These are phyloP conservation scores for Closterium sp. DNA, from an alignment of 139 green algal genomes.

Conservation along the genomic window DNA sequence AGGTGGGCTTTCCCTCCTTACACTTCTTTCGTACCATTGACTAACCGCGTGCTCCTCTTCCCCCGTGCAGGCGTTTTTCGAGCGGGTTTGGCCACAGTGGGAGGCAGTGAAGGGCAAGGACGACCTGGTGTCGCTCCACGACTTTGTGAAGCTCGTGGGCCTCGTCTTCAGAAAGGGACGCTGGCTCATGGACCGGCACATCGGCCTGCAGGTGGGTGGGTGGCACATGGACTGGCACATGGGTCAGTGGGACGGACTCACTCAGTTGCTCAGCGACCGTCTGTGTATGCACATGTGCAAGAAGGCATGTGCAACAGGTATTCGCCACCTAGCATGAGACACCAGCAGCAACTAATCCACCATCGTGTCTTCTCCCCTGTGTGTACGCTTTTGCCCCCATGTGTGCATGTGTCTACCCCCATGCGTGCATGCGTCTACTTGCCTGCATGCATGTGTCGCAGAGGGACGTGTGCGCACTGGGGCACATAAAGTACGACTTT, in stretches of 20 bases:
- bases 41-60: background rate
- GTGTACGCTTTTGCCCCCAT: background rate
- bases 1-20: too few relatives aligned
- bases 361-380: background rate
- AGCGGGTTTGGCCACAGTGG: background rate
- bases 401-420: too few relatives aligned
- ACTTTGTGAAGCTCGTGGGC: constrained; percentile 4
- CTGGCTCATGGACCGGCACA: background rate
- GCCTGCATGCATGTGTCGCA: background rate
- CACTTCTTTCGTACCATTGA: too few relatives aligned
- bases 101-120: background rate
- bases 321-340: too few relatives aligned
- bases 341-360: background rate
- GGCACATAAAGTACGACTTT: background rate
- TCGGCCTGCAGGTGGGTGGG: background rate
- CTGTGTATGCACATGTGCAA: too few relatives aligned
- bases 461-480: background rate
- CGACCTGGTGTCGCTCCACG: background rate
- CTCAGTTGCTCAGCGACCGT: too few relatives aligned
- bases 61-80: background rate
- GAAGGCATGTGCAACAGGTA: too few relatives aligned
- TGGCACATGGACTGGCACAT: background rate
- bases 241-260: too few relatives aligned
- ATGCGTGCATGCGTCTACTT: background rate
- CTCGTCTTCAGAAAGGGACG: background rate